Base-by-base conservation (phyloP, 768 basidiomycete species). In the Dioszegia crocea region DNA sequence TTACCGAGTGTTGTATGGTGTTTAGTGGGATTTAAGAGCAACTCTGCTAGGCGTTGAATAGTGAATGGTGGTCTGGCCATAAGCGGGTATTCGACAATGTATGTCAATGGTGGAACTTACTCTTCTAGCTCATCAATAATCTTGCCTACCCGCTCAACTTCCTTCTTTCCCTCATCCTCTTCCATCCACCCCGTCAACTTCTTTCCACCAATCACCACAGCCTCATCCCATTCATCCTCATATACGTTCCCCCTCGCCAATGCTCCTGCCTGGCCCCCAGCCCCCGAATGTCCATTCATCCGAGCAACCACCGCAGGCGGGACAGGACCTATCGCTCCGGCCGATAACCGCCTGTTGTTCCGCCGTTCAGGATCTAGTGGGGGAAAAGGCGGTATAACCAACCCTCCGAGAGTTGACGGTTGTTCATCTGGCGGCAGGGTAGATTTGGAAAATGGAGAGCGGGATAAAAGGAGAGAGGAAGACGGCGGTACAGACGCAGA, bases 1-100 rank as follows among this genome's bases (percentile, higher is more conserved):
- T 78, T 78, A 26, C 77, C 77, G 5, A 73, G 38, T 3, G 68
- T 56, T 2, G 61, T 61, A 48, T 78, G 71, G 21, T 65, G 59
- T 31, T 50, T 23, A 8, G 58, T 63, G 1, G 77, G 77, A 16
- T 61, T 33, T 4, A 62, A 50, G 0, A 73, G 62, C 2, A 78
- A 61, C 49, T 78, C 77, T 16, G 74, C 73, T 4, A 77, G 43
- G 12, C 77, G 71, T 54, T 78, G 77, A 12, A 78, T 68, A n/a
- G 77, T 77, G 63, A 77, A 78, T 19, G 77, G 77, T 1, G 77
- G 71, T 38, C 69, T 71, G 30, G 38, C 57, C n/a, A 24, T 36
- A 10, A 56, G 49, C 44, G 5, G 23, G 23, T 4, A 23, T 51
- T 29, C n/a, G n/a, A 8, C 40, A 19, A 17, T 21, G n/a, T 43